Evolutionary conservation across 306 rosid species (phyloP).

Genomic region (Glycine tomentella): DNA sequence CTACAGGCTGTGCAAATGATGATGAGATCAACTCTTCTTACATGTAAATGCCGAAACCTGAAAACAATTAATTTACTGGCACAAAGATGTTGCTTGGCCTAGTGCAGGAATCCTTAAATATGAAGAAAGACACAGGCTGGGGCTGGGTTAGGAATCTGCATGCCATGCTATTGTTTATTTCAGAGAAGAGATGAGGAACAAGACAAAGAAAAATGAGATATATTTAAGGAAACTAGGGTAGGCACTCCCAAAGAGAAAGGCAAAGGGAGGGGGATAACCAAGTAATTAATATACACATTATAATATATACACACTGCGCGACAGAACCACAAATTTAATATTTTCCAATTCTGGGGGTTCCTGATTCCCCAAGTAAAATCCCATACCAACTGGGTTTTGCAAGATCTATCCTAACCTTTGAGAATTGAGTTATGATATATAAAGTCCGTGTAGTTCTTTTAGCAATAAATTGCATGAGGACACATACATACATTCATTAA

Average conservation of each 20-base stretch:
- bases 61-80: constrained; percentile 47
- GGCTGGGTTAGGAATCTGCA: constrained; percentile 49
- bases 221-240: constrained; percentile 50
- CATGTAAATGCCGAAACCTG: constrained; percentile 54
- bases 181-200: constrained; percentile 38
- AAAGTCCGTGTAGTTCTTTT: constrained; percentile 52
- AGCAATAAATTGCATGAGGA: constrained; percentile 42
- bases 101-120: constrained; percentile 67
- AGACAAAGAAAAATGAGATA: constrained; percentile 50
- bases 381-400: constrained; percentile 48
- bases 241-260: constrained; percentile 33
- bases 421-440: constrained; percentile 47
- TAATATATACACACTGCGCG: constrained; percentile 8
- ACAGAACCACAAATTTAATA: constrained; percentile 46
- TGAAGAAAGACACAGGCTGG: constrained; percentile 49
- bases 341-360: constrained; percentile 53
- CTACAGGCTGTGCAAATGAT: constrained; percentile 34
- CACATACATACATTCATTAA: not conserved
- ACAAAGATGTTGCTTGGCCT: constrained; percentile 60
- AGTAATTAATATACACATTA: constrained; percentile 16
- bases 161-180: constrained; percentile 50
- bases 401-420: constrained; percentile 43
- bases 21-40: constrained; percentile 19
- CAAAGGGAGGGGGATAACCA: not conserved
- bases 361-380: constrained; percentile 59